Percentiles rank a stretch among this genome's conserved stretches.
These are phyloP conservation scores for Alternaria novae-zelandiae DNA, from an alignment of 2,329 filamentous ascomycete species.

Conservation along the genomic window DNA sequence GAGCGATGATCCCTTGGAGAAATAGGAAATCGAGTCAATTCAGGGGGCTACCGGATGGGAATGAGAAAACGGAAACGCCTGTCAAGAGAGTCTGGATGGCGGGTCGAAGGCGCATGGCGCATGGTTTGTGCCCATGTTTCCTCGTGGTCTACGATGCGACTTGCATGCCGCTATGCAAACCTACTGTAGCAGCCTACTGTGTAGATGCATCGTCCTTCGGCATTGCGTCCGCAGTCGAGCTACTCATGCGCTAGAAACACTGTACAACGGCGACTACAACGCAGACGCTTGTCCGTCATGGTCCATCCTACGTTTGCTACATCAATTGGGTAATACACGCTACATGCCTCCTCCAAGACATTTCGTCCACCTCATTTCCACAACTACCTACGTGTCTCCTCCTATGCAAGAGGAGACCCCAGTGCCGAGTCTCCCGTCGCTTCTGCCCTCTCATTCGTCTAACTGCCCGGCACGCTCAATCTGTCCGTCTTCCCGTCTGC, in stretches of 20 bases:
- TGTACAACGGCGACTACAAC: neutral
- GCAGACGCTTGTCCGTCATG: neutral
- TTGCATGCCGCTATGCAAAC: slow-evolving; percentile 9
- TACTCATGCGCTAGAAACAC: neutral
- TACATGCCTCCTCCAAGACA: neutral
- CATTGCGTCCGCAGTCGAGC: neutral
- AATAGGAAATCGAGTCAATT: neutral
- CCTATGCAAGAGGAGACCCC: slow-evolving; percentile 14
- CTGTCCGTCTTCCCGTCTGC: slow-evolving; percentile 1
- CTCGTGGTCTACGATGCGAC: slow-evolving; percentile 6
- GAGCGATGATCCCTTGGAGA: neutral
- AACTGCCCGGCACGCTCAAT: slow-evolving; percentile 12
- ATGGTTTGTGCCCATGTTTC: neutral
- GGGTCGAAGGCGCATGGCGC: slow-evolving; percentile 13
- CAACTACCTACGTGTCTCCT: slow-evolving; percentile 15
- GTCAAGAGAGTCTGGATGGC: slow-evolving; percentile 2
- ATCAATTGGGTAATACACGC: neutral
- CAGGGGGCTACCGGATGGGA: slow-evolving; percentile 4
- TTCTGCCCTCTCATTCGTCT: slow-evolving; percentile 15
- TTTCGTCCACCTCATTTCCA: slow-evolving; percentile 1
- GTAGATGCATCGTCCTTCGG: neutral
- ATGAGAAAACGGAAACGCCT: neutral
- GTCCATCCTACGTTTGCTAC: neutral
- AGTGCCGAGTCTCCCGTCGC: slow-evolving; percentile 13
- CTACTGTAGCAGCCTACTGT: neutral